Evolutionary conservation across 1,284 basidiomycete species (phyloP).

Genomic region (Sanghuangporus baumii): DNA sequence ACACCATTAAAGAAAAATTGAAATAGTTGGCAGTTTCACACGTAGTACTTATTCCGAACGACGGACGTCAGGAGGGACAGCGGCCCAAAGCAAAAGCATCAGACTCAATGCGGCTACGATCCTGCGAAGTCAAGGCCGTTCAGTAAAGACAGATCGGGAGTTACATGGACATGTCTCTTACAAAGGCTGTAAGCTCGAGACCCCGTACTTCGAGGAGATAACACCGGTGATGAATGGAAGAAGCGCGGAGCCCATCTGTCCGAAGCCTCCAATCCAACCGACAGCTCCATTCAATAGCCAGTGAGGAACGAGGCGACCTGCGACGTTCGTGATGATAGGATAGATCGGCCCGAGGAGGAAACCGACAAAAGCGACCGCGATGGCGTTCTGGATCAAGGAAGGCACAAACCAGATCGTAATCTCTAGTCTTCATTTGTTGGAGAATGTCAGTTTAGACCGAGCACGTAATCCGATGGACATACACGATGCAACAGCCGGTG

Average conservation of each 20-base stretch:
- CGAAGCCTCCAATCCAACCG: slow-evolving; percentile 62
- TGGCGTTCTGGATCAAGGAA: slow-evolving; percentile 31
- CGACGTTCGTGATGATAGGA: slow-evolving; percentile 57
- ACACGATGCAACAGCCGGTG: slow-evolving; percentile 46
- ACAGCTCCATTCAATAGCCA: slow-evolving; percentile 60
- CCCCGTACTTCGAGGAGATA: slow-evolving; percentile 48
- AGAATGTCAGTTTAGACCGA: background rate
- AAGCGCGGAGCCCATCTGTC: slow-evolving; percentile 60
- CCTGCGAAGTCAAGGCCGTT: background rate
- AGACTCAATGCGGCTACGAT: slow-evolving; percentile 10
- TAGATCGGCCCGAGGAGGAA: slow-evolving; percentile 55
- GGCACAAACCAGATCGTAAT: slow-evolving; percentile 34
- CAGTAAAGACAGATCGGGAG: background rate
- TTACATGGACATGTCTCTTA: slow-evolving; percentile 23
- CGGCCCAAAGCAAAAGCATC: slow-evolving; percentile 13
- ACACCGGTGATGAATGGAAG: slow-evolving; percentile 62
- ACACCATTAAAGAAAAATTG: no score
- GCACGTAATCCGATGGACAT: background rate
- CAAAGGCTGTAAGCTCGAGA: slow-evolving; percentile 54
- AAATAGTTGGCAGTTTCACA: no score
- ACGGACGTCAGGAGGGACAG: slow-evolving; percentile 8
- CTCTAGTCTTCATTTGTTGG: slow-evolving; percentile 24
- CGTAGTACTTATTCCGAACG: slow-evolving; percentile 10
- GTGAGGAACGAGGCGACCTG: slow-evolving; percentile 50
- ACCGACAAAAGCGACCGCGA: slow-evolving; percentile 34